Conservation (phyloP, 2,329 filamentous ascomycete genomes). For the Huntiella omanensis region DNA sequence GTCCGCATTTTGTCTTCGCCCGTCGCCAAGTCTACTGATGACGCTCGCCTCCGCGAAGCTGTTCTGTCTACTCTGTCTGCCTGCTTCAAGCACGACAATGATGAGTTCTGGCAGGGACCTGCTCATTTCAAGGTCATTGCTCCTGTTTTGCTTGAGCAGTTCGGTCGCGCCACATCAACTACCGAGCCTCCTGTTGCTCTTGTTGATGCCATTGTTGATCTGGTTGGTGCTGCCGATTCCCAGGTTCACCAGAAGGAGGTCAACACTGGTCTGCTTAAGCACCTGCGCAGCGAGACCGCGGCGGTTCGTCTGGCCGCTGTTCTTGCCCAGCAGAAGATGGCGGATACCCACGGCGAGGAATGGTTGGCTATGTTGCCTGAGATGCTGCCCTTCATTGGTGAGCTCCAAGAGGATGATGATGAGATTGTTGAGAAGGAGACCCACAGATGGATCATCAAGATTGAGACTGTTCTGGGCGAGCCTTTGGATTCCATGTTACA, state of each 20-base stretch:
- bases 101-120: slow-evolving; percentile 90
- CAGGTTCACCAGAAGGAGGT: slow-evolving; percentile 81
- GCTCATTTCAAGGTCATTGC: slow-evolving; percentile 63
- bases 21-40: slow-evolving; percentile 25
- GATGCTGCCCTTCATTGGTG: slow-evolving; percentile 91
- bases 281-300: slow-evolving; percentile 54
- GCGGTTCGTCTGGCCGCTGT: slow-evolving; percentile 65
- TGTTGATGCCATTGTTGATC: slow-evolving; percentile 57
- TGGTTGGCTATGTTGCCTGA: slow-evolving; percentile 83
- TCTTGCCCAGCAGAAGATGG: slow-evolving; percentile 61
- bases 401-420: slow-evolving; percentile 90
- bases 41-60: slow-evolving; percentile 44
- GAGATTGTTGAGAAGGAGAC: slow-evolving; percentile 83
- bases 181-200: slow-evolving; percentile 30
- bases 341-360: slow-evolving; percentile 69
- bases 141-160: slow-evolving; percentile 49
- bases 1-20: slow-evolving; percentile 37
- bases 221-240: slow-evolving; percentile 65
- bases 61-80: slow-evolving; percentile 54
- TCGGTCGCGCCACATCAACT: slow-evolving; percentile 18
- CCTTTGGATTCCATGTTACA: slow-evolving; percentile 82
- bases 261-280: slow-evolving; percentile 59
- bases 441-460: slow-evolving; percentile 72
- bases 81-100: slow-evolving; percentile 76
- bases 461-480: slow-evolving; percentile 79